These are phyloP conservation scores for Eremothecium coryli DNA, from an alignment of 1,139 yeast genomes.

Conservation along the genomic window DNA sequence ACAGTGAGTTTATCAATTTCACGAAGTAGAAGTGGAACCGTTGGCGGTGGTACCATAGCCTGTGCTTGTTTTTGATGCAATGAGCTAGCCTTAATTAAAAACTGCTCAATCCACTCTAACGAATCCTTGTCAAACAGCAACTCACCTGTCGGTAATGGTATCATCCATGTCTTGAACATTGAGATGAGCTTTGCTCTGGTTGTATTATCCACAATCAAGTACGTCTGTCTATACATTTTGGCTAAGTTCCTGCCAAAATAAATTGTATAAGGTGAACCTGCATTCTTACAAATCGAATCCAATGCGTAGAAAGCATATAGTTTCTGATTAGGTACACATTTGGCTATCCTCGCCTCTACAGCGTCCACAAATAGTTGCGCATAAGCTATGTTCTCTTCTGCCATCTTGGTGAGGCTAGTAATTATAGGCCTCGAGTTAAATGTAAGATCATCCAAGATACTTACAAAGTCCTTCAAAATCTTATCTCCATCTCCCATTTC, in stretches of 20 bases:
- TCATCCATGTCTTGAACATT: conserved; percentile 83
- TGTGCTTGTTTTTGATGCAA: conserved; percentile 30
- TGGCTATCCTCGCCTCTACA: conserved; percentile 53
- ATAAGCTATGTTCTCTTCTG: conserved; percentile 68
- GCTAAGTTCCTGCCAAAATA: conserved; percentile 41
- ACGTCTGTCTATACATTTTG: conserved; percentile 59
- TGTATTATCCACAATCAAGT: conserved; percentile 66
- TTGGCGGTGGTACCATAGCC: conserved; percentile 25
- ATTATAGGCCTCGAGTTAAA: conserved; percentile 87
- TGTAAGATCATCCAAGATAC: conserved; percentile 56
- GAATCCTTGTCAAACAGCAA: conserved; percentile 70
- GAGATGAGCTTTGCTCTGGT: conserved; percentile 65
- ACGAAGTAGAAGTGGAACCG: conserved; percentile 19
- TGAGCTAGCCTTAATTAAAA: conserved; percentile 51
- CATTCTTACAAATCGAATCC: conserved; percentile 88
- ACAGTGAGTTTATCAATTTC: conserved; percentile 36
- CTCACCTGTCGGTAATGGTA: conserved; percentile 38
- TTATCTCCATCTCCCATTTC: conserved; percentile 6
- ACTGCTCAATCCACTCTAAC: conserved; percentile 62
- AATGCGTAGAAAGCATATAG: conserved; percentile 72
- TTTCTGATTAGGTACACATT: conserved; percentile 74
- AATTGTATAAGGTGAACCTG: conserved; percentile 80
- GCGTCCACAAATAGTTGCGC: conserved; percentile 75
- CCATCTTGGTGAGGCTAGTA: conserved; percentile 74
- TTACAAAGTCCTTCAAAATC: conserved; percentile 24